Evolutionary conservation across 2,329 filamentous ascomycete genomes (phyloP).

Genomic region (Pseudogymnoascus verrucosus): DNA sequence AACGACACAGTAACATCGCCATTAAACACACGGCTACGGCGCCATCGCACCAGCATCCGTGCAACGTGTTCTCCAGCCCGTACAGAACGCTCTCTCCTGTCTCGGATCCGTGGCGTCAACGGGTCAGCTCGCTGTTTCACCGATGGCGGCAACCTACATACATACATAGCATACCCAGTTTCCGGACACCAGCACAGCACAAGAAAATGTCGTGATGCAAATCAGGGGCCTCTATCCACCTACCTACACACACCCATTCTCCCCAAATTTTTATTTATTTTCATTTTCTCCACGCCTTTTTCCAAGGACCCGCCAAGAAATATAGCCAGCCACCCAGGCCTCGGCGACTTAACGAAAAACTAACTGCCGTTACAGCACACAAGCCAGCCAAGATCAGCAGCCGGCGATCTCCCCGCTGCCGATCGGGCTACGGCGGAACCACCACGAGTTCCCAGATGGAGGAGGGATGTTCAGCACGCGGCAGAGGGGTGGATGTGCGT

Average conservation of each 20-base stretch:
- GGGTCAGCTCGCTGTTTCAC: background rate
- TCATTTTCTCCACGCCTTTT: too few relatives aligned
- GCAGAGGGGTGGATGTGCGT: too few relatives aligned
- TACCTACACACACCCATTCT: too few relatives aligned
- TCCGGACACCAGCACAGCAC: background rate
- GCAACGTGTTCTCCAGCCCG: background rate
- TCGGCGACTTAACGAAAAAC: background rate
- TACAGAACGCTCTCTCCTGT: background rate
- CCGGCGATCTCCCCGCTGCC: background rate
- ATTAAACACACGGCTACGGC: background rate
- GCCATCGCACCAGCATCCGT: background rate
- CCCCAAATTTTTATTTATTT: too few relatives aligned
- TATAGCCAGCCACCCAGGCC: background rate
- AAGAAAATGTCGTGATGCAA: background rate
- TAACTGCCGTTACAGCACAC: background rate
- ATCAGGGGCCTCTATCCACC: background rate
- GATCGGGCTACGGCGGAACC: too few relatives aligned
- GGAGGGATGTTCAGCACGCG: too few relatives aligned
- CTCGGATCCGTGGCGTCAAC: background rate
- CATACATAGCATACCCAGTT: too few relatives aligned
- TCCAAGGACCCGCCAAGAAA: too few relatives aligned
- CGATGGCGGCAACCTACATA: background rate
- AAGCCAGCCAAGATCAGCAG: background rate
- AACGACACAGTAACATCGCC: background rate
- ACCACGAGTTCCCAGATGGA: too few relatives aligned